A percentile compares a stretch with the other conserved stretches of the same genome.
These are phyloP conservation scores for Trametes punicea DNA, from an alignment of 768 basidiomycete species.

Conservation along the genomic window DNA sequence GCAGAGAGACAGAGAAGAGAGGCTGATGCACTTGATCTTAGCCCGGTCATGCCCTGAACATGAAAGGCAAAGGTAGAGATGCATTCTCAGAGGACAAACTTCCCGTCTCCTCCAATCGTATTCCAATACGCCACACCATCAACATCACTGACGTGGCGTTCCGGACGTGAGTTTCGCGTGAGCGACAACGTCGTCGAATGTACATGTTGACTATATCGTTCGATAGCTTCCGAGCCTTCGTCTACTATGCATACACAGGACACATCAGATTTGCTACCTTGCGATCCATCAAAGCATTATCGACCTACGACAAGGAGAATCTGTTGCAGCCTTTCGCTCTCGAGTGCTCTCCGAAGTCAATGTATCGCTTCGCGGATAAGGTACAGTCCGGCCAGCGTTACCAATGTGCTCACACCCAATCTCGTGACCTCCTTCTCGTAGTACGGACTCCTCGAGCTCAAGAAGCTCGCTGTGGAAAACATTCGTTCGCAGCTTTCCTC, in stretches of 20 bases:
- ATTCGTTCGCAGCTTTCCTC: not conserved
- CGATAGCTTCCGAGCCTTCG: constrained; percentile 10
- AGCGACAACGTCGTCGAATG: not conserved
- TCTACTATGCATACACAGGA: constrained; percentile 22
- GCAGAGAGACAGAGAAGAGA: no score
- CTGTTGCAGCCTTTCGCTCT: not conserved
- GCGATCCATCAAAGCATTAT: not conserved
- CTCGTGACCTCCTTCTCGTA: not conserved
- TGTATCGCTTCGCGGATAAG: constrained; percentile 26
- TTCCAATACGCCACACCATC: not conserved
- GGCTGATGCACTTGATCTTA: no score
- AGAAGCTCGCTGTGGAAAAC: not conserved
- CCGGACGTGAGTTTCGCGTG: constrained; percentile 9
- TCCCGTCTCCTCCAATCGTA: no score
- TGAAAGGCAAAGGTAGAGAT: no score
- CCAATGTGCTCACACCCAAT: no score
- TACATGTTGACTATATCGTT: not conserved
- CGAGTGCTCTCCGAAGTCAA: constrained; percentile 25
- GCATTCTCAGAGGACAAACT: no score
- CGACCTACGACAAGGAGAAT: not conserved
- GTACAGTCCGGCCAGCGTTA: no score
- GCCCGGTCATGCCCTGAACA: no score
- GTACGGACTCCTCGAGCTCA: not conserved
- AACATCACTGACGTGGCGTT: constrained; percentile 4
- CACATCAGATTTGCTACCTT: constrained; percentile 17